Conservation (phyloP, 192 early-diverging fungal species). For the Funneliformis geosporum region DNA sequence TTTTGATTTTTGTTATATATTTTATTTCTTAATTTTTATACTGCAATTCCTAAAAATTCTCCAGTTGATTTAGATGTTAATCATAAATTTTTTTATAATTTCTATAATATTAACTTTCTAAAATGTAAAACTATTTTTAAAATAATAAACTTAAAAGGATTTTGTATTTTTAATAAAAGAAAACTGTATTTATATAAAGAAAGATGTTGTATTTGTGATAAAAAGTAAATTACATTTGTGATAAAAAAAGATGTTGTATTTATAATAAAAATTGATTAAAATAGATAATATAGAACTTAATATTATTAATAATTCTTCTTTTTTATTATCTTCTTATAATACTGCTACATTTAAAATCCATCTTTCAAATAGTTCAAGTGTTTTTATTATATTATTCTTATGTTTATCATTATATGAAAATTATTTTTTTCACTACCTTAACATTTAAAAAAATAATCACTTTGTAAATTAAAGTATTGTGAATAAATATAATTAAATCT, state of each 20-base stretch:
- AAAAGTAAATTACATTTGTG: too few species aligned
- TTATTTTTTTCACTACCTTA: background rate
- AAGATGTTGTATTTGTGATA: too few species aligned
- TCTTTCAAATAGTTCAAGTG: background rate
- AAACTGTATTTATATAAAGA: too few species aligned
- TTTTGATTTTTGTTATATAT: background rate
- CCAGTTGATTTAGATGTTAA: background rate
- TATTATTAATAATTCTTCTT: background rate
- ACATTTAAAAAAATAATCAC: background rate
- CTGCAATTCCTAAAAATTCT: background rate
- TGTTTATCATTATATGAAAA: background rate
- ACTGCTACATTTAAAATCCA: background rate
- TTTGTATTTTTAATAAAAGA: background rate
- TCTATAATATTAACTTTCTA: background rate
- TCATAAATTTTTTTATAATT: background rate
- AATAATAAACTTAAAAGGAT: background rate
- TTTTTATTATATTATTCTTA: background rate
- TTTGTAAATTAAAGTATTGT: background rate
- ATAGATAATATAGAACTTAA: background rate
- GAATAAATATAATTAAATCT: background rate
- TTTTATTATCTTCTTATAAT: background rate
- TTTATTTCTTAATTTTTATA: background rate
- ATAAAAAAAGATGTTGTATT: too few species aligned
- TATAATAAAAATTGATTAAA: background rate
- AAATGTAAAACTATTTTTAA: background rate